Evolutionary conservation across 169 alveolate species (phyloP), one percentile per base, ranked within the genome.

Genomic region (Plasmodium gallinaceum): DNA sequence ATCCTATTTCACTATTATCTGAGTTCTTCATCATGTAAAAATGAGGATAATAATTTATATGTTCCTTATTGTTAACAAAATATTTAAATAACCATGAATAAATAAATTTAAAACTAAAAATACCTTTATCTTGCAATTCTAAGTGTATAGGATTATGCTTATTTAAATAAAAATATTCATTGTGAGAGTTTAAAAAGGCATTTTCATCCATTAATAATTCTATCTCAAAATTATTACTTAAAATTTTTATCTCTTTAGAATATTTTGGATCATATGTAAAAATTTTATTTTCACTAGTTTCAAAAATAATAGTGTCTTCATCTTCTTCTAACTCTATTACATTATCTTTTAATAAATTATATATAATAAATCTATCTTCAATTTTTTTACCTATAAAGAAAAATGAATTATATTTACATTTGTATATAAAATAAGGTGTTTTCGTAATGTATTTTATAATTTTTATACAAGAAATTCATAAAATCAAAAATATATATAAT

Each of bases 91-190:
- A 58, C 89, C 89, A 76, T 7, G 89, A 9, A 57, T 64, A 64
- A 48, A 76, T 45, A 58, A 64, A 64, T 45, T 62, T 46, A 43
- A 46, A 76, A 58, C 62, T 76, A 22, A 76, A 46, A n/a, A 76
- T 57, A 54, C 74, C 89, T 66, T 76, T 64, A 64, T 76, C 65
- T 48, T 76, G 89, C 32, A 76, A 68, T 54, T 76, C 89, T 37
- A 76, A 64, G 18, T 76, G 89, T 8, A 76, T 43, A 45, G 89
- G 39, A 48, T n/a, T 5, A 32, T 76, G 46, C 1, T 76, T 57
- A 46, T 76, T 76, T 65, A 62, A 20, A 54, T 64, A 65, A 54
- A 76, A 76, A 43, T 76, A 65, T 24, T 64, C 64, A 51, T 46
- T 46, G 46, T 43, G 51, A 18, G 62, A 60, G 42, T 76, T 76